A percentile compares a stretch with the other conserved stretches of the same genome.
Conservation (phyloP, 768 basidiomycete genomes). For the Trametes cubensis region DNA sequence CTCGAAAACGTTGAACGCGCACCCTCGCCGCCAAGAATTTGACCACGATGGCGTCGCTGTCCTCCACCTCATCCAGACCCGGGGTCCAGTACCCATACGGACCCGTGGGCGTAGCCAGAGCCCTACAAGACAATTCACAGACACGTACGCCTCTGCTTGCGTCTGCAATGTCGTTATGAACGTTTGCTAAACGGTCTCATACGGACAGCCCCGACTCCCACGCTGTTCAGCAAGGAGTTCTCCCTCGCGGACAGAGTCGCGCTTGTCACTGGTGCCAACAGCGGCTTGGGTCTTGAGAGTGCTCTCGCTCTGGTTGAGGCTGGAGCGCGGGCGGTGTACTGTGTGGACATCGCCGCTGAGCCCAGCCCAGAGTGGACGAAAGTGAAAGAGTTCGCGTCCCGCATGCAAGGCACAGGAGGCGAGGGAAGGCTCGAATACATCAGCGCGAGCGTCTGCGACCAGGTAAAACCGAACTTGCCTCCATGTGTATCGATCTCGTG, state of each 20-base stretch:
- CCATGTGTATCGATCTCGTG: neutral
- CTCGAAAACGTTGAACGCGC: too few relatives aligned
- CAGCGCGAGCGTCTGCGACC: conserved; percentile 64
- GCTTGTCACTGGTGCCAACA: conserved; percentile 42
- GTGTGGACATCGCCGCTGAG: conserved; percentile 57
- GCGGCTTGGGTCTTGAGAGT: conserved; percentile 77
- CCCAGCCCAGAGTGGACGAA: conserved; percentile 60
- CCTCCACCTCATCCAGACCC: neutral
- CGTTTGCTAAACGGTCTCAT: neutral
- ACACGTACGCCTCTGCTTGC: conserved; percentile 5
- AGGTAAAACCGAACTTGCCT: conserved; percentile 35
- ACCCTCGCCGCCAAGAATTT: too few relatives aligned
- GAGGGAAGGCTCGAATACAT: conserved; percentile 58
- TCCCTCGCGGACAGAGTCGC: conserved; percentile 37
- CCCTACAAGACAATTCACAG: conserved; percentile 39
- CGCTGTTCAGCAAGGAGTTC: conserved; percentile 29
- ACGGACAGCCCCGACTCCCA: conserved; percentile 7
- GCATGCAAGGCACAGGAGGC: conserved; percentile 20
- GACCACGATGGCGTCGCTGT: neutral
- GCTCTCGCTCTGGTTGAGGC: conserved; percentile 72
- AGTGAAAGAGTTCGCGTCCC: conserved; percentile 47
- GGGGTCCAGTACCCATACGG: conserved; percentile 49
- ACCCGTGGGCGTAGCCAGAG: conserved; percentile 66
- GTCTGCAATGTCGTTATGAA: neutral
- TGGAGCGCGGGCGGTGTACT: conserved; percentile 66